Conservation (phyloP, 805 yeast genomes). For the Metschnikowia borealis region DNA sequence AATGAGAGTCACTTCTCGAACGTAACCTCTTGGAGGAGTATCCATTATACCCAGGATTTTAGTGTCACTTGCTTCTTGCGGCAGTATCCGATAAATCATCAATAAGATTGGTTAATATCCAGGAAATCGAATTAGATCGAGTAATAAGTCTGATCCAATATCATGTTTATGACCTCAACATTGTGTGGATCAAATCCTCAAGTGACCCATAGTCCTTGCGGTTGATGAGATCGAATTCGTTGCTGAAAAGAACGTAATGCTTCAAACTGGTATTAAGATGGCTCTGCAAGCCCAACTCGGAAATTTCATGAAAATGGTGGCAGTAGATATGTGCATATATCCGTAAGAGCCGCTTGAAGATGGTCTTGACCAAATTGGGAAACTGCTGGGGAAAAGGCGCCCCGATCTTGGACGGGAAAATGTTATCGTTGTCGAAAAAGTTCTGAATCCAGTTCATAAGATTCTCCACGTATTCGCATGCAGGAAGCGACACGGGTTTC, state of each 20-base stretch:
- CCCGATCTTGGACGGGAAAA: slow-evolving; percentile 86
- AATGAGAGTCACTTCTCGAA: too few species aligned
- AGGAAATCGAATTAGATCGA: neutral
- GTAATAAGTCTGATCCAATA: neutral
- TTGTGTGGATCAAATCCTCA: slow-evolving; percentile 71
- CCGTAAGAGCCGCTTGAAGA: slow-evolving; percentile 86
- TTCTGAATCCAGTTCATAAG: slow-evolving; percentile 94
- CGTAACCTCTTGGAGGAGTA: too few species aligned
- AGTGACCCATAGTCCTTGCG: slow-evolving; percentile 89
- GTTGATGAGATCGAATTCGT: slow-evolving; percentile 74
- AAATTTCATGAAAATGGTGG: slow-evolving; percentile 93
- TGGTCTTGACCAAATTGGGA: slow-evolving; percentile 72
- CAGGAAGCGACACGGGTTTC: slow-evolving; percentile 83
- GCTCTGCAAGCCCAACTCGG: slow-evolving; percentile 87
- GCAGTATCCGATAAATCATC: too few species aligned
- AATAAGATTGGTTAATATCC: too few species aligned
- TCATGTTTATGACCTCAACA: slow-evolving; percentile 41
- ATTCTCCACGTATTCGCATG: slow-evolving; percentile 92
- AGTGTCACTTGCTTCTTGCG: too few species aligned
- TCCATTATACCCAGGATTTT: too few species aligned
- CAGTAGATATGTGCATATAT: slow-evolving; percentile 97
- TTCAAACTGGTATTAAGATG: slow-evolving; percentile 91
- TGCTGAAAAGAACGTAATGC: slow-evolving; percentile 84
- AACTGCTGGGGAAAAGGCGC: slow-evolving; percentile 90
- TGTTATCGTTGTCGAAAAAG: slow-evolving; percentile 83